phyloP scores from a whole-genome alignment of 345 rosid genomes.

The Eucalyptus cladocalyx region DNA sequence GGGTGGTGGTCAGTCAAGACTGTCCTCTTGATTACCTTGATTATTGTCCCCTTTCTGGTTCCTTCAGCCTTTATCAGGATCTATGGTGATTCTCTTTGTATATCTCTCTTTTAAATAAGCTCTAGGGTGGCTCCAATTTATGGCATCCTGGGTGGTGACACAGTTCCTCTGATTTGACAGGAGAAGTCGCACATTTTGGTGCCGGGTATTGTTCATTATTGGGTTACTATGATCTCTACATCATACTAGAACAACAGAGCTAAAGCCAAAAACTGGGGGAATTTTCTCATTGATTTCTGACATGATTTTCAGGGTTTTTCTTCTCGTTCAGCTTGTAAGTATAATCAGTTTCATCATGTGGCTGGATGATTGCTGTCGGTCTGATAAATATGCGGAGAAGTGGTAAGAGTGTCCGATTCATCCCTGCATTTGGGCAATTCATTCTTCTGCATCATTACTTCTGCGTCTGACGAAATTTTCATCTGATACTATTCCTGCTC shows the following conservation, averaged over 20 bases:
- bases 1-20: slow-evolving; percentile 91
- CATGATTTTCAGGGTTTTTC: slow-evolving; percentile 66
- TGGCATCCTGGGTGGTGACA: not conserved
- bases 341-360: slow-evolving; percentile 87
- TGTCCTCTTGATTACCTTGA: slow-evolving; percentile 50
- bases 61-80: slow-evolving; percentile 56
- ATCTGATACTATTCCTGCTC: not conserved
- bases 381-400: slow-evolving; percentile 54
- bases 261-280: not conserved
- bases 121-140: not conserved
- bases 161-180: slow-evolving; percentile 14
- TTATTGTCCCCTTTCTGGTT: slow-evolving; percentile 51
- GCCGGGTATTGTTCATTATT: slow-evolving; percentile 64
- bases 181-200: slow-evolving; percentile 95
- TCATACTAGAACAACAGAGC: not conserved
- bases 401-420: slow-evolving; percentile 30
- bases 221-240: not conserved
- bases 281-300: not conserved
- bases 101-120: not conserved
- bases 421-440: not conserved
- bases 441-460: not conserved
- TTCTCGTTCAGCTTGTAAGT: slow-evolving; percentile 81
- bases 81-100: slow-evolving; percentile 42
- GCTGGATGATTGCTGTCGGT: slow-evolving; percentile 63
- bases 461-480: not conserved